Base-by-base conservation (phyloP, 1,139 yeast genomes). In the Kodamaea ohmeri region DNA sequence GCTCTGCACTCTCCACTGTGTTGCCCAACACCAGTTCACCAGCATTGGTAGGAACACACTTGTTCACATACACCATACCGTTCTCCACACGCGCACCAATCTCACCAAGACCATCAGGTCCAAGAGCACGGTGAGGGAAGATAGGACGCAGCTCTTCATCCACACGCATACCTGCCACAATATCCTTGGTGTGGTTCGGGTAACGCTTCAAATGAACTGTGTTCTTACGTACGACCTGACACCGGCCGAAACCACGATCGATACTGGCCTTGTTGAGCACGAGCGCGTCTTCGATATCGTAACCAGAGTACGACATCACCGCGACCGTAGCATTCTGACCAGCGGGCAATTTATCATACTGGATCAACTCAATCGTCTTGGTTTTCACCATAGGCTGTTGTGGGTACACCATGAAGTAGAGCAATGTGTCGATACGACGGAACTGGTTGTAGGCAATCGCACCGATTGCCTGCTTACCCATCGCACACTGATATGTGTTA, bases 401-500 rank as follows among this genome's bases (percentile, higher is more conserved):
- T 6, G 99, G 99, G 58, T 94, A 92, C 13, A 90, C 96, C 96
- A 92, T 87, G 51, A 92, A 73, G 59, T 92, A 92, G 48, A 94
- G 70, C 53, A 92, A 67, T 0, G 99, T 94, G 58, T 92, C 99
- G 51, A 92, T 92, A 63, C 99, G 80, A 58, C 89, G 78, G 66
- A 92, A 86, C 64, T 92, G 98, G 62, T 92, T 92, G 62, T 92
- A 92, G 19, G 95, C 97, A 64, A 94, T 94, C 6, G 97, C 97
- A 49, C 99, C 99, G 63, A 92, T 92, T 16, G 98, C 98, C 68
- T 92, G 99, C 70, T 92, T 92, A 80, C 98, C 98, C 98, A 92
- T 92, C 60, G 98, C 98, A 77, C 97, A 92, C 69, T 92, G 98
- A 68, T 92, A 92, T 0, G 98, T 92, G 61, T 92, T 92, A 76